phyloP scores from a whole-genome alignment of 1,284 basidiomycete species.

The Puccinia triticina region DNA sequence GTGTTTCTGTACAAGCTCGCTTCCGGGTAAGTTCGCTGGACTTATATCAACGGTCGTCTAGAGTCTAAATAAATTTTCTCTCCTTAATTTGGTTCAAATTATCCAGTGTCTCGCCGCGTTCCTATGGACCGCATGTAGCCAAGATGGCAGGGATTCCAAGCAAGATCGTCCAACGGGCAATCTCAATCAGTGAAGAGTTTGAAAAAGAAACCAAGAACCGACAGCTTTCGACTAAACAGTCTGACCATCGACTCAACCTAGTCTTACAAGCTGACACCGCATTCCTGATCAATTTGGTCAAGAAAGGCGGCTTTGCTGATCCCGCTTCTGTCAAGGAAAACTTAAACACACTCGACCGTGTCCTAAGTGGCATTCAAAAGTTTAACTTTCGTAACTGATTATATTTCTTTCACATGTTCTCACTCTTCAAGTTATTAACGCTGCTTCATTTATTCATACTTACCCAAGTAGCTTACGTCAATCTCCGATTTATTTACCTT shows the following conservation, averaged over 20 bases:
- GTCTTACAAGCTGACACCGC: slow-evolving; percentile 43
- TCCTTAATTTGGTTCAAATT: neutral
- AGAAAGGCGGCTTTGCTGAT: neutral
- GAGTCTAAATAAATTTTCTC: neutral
- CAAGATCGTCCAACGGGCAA: slow-evolving; percentile 77
- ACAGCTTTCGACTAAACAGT: neutral
- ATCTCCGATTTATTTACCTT: neutral
- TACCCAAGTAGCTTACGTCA: neutral
- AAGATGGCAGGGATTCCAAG: slow-evolving; percentile 55
- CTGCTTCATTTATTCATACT: neutral
- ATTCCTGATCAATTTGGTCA: slow-evolving; percentile 32
- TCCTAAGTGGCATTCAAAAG: neutral
- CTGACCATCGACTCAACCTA: slow-evolving; percentile 9
- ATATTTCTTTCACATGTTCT: neutral
- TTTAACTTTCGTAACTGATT: neutral
- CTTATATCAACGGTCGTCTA: neutral
- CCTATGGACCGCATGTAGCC: slow-evolving; percentile 56
- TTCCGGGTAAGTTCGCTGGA: slow-evolving; percentile 74
- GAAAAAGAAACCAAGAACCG: slow-evolving; percentile 66
- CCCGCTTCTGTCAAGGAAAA: slow-evolving; percentile 3
- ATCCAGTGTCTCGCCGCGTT: slow-evolving; percentile 55
- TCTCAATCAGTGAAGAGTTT: slow-evolving; percentile 82
- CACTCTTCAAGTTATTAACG: neutral
- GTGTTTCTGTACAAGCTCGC: slow-evolving; percentile 92
- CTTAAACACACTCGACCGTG: slow-evolving; percentile 8